Conservation (phyloP, 1,139 yeast species). For the Candida sanyaensis region DNA sequence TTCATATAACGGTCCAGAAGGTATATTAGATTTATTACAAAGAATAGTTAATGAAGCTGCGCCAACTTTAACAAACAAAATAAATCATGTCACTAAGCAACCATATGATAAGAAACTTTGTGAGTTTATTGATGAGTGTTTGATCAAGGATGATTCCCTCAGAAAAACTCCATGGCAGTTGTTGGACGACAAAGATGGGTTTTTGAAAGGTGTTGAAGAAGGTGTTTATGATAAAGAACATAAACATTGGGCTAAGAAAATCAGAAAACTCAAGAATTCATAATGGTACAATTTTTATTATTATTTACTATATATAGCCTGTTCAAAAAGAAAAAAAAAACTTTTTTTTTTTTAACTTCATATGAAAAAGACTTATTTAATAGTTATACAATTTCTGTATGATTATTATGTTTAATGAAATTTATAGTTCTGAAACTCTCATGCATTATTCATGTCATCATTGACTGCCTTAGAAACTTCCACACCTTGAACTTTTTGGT, state of each 20-base stretch:
- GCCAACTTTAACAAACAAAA: slow-evolving; percentile 54
- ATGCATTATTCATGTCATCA: slow-evolving; percentile 18
- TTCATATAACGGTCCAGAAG: slow-evolving; percentile 58
- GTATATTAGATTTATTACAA: slow-evolving; percentile 86
- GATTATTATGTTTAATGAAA: no score
- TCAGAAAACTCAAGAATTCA: slow-evolving; percentile 24
- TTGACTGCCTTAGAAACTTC: slow-evolving; percentile 28
- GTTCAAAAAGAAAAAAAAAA: neutral
- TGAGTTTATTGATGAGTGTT: slow-evolving; percentile 66
- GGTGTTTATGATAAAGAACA: slow-evolving; percentile 47
- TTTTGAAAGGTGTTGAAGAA: slow-evolving; percentile 43
- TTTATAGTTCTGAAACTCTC: neutral
- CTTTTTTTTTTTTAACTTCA: neutral
- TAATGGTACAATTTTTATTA: neutral
- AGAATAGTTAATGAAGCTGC: slow-evolving; percentile 92
- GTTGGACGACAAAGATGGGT: slow-evolving; percentile 39
- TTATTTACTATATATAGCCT: neutral
- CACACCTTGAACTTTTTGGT: slow-evolving; percentile 56
- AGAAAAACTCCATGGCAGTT: slow-evolving; percentile 67
- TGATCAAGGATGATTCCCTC: slow-evolving; percentile 61
- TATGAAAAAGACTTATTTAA: neutral
- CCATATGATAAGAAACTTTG: slow-evolving; percentile 48
- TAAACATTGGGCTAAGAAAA: slow-evolving; percentile 51
- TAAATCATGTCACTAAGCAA: slow-evolving; percentile 25
- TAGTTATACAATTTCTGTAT: no score